Percentiles rank a stretch among this genome's conserved stretches.
phyloP scores from a whole-genome alignment of 1,284 basidiomycete species.

The Neotropicomus parvogracilis region DNA sequence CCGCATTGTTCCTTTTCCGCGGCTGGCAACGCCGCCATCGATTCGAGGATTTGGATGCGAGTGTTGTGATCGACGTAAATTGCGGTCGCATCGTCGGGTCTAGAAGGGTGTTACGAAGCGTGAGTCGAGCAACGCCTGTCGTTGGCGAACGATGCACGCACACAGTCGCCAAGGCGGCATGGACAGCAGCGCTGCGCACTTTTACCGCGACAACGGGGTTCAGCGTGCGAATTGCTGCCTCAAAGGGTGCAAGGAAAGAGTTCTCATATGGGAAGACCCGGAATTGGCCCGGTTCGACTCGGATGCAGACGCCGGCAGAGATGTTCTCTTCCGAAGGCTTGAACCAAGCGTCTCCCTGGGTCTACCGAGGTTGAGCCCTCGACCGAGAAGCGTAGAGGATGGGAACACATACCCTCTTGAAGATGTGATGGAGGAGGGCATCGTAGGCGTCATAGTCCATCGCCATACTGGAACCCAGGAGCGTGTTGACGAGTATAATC shows the following conservation, averaged over 20 bases:
- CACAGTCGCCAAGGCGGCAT: conserved; percentile 63
- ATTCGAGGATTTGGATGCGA: conserved; percentile 66
- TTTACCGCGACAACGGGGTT: conserved; percentile 83
- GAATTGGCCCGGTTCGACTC: conserved; percentile 58
- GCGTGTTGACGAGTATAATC: conserved; percentile 20
- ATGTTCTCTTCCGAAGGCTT: conserved; percentile 44
- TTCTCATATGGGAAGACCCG: conserved; percentile 75
- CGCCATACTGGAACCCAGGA: conserved; percentile 17
- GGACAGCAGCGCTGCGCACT: conserved; percentile 72
- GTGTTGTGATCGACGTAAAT: conserved; percentile 69
- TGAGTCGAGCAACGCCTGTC: background rate
- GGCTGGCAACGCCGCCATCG: conserved; percentile 63
- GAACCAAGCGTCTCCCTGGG: conserved; percentile 58
- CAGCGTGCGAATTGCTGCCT: conserved; percentile 65
- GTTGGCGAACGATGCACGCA: conserved; percentile 37
- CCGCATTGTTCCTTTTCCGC: conserved; percentile 83
- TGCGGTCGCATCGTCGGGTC: conserved; percentile 42
- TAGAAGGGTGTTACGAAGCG: conserved; percentile 24
- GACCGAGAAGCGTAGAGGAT: background rate
- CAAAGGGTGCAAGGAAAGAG: conserved; percentile 60
- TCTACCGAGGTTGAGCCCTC: conserved; percentile 29
- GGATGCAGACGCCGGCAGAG: conserved; percentile 60
- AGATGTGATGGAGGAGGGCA: conserved; percentile 34
- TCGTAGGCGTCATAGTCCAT: conserved; percentile 37
- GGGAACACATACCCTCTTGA: conserved; percentile 20